Base-by-base conservation (phyloP, 2,329 filamentous ascomycete genomes). In the Epichloe brachyelytri region DNA sequence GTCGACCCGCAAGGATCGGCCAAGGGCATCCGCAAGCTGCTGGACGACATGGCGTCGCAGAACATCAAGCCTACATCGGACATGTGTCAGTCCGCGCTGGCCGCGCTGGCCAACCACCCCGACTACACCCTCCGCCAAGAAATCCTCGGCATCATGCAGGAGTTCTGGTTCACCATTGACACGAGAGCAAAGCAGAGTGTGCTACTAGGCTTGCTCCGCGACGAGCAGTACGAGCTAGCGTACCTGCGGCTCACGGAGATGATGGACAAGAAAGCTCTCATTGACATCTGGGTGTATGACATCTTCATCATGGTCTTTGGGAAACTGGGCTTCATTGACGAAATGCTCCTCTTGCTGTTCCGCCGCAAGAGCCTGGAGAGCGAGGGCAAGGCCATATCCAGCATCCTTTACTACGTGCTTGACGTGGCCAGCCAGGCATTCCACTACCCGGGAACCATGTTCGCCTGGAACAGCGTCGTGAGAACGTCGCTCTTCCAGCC, bases 161-260 rank as follows among this genome's bases (percentile, higher is more conserved):
- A 80, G 51, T 75, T 80, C 55, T 95, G 88, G 86, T 63, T 65
- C 46, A 54, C 60, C 2, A 56, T 65, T 6, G 41, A 76, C 74
- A 11, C 72, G 76, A 71, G 78, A 6, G 84, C 82, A 8, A 78
- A 78, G 62, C 79, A 86, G 58, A 80, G 78, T 61, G 73, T 94
- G 19, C 77, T 85, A 1, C 69, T 88, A 10, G 88, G 88, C 0
- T 68, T 94, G 53, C 72, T 97, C 37, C 78, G 89, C 19, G 90
- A 96, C 59, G 79, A 82, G 1, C 85, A 94, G 59, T 83, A 88
- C 55, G 93, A 97, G 68, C 71, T 90, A 55, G 90, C 88, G 1
- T 71, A 95, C 52, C 74, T 78, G 48, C 79, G 79, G 57, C 66
- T 95, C 41, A 82, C 87, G 38, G 68, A 77, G 20, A 79, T 95